phyloP scores from a whole-genome alignment of 192 early-diverging fungal genomes.

The Coemansia aciculifera region DNA sequence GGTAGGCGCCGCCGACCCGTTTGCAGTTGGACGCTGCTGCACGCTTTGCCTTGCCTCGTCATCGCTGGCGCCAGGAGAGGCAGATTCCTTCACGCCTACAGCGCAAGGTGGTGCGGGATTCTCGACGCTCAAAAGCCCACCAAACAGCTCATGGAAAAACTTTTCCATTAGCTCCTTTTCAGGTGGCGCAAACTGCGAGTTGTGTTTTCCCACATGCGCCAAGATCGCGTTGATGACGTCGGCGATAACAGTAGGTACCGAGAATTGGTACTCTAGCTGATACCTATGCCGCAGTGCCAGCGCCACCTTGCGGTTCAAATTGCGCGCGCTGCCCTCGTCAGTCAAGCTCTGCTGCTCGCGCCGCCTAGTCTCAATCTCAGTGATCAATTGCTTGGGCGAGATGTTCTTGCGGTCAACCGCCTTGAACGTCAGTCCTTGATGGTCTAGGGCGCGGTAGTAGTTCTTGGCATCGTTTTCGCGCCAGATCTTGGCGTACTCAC shows the following conservation, averaged over 20 bases:
- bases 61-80: neutral
- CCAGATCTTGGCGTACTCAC: conserved; percentile 97
- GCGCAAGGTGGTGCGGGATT: conserved; percentile 1
- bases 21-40: neutral
- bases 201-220: conserved; percentile 66
- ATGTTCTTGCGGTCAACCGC: conserved; percentile 79
- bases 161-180: conserved; percentile 77
- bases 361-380: conserved; percentile 84
- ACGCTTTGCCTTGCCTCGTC: neutral
- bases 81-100: neutral
- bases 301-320: conserved; percentile 46
- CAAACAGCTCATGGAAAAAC: conserved; percentile 76
- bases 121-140: conserved; percentile 47
- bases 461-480: conserved; percentile 91
- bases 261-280: conserved; percentile 81
- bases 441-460: conserved; percentile 92
- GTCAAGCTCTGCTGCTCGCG: conserved; percentile 73
- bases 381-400: conserved; percentile 71
- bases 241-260: conserved; percentile 71
- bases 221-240: conserved; percentile 77
- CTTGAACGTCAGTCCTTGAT: conserved; percentile 92
- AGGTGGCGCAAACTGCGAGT: conserved; percentile 53
- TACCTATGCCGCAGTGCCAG: conserved; percentile 59
- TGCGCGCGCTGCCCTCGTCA: conserved; percentile 30
- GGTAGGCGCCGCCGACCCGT: neutral